Evolutionary conservation across 2,329 filamentous ascomycete species (phyloP), one percentile per base, ranked within the genome.

Genomic region (Venturia pyrina): DNA sequence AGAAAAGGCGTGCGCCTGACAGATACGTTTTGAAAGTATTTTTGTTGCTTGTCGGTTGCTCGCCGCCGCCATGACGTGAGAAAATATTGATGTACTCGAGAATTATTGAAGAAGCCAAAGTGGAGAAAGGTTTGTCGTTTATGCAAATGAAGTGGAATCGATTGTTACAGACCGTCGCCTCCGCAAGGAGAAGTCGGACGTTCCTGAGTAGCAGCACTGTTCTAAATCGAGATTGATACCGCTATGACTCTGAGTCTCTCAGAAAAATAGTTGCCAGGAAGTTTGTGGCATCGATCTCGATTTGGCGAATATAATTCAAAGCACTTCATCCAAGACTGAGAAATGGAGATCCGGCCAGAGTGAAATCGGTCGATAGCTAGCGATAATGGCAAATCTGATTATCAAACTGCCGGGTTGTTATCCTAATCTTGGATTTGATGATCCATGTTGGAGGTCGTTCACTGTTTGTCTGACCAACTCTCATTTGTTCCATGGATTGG

Each of bases 401-500:
- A 21, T 59, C 11, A 57, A 28, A 11, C 17, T 37, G 19, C 19
- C 28, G 53, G 21, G 15, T 59, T 21, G 28, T 19, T 3, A 21
- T 37, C 53, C 7, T 37, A 13, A n/a, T 59, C 15, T 59, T 21
- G 32, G 53, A 5, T 1, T 21, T 34, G 24, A 19, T 15, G 50
- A 28, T 50, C 28, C 28, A 34, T 56, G 3, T 32, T 34, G 24
- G 5, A 34, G 2, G 53, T 59, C 53, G 17, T 21, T 37, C 15
- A 32, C 8, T 59, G 17, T 59, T 10, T n/a, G 24, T 37, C 48
- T 37, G 28, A 37, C 19, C 0, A 37, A 19, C 3, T n/a, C 37
- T 57, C 53, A 59, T 59, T 59, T 59, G 32, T 59, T 59, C 53
- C 53, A 59, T 5, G 53, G 53, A 59, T 59, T 62, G 60, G 28